phyloP scores from a whole-genome alignment of 129 eudicot genomes.

The Ambrosia artemisiifolia region DNA sequence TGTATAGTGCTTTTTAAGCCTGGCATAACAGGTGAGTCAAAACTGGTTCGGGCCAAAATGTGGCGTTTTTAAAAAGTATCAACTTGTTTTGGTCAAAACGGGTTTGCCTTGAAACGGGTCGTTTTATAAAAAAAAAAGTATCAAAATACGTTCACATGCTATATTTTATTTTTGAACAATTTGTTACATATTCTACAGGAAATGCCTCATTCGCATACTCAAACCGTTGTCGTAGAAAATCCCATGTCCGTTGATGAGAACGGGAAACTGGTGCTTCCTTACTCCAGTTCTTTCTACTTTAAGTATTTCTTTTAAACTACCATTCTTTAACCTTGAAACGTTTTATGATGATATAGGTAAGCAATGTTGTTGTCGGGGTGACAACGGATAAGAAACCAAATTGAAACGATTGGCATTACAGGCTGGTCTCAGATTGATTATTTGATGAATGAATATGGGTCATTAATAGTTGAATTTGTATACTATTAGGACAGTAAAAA shows the following conservation, averaged over 20 bases:
- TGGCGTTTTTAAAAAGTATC: no score
- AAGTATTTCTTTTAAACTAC: not conserved
- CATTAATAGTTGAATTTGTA: constrained; percentile 28
- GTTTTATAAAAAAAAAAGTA: not conserved
- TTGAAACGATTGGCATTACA: constrained; percentile 10
- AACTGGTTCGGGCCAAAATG: not conserved
- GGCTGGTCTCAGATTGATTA: not conserved
- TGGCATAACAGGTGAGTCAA: not conserved
- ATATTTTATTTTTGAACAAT: not conserved
- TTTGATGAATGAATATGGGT: constrained; percentile 14
- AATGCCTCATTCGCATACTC: constrained; percentile 43
- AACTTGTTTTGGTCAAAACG: not conserved
- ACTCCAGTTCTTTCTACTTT: not conserved
- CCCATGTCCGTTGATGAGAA: constrained; percentile 73
- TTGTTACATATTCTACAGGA: constrained; percentile 34
- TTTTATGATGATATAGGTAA: constrained; percentile 40
- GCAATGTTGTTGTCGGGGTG: constrained; percentile 74
- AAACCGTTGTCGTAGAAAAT: constrained; percentile 71
- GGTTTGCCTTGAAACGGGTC: not conserved
- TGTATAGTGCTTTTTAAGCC: not conserved
- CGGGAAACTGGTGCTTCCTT: constrained; percentile 58
- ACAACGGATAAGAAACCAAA: constrained; percentile 49
- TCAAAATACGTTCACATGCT: not conserved
- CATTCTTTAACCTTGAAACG: not conserved
- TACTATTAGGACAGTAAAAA: constrained; percentile 21